phyloP scores from a whole-genome alignment of 306 rosid genomes.

The Pyrus pyrifolia region DNA sequence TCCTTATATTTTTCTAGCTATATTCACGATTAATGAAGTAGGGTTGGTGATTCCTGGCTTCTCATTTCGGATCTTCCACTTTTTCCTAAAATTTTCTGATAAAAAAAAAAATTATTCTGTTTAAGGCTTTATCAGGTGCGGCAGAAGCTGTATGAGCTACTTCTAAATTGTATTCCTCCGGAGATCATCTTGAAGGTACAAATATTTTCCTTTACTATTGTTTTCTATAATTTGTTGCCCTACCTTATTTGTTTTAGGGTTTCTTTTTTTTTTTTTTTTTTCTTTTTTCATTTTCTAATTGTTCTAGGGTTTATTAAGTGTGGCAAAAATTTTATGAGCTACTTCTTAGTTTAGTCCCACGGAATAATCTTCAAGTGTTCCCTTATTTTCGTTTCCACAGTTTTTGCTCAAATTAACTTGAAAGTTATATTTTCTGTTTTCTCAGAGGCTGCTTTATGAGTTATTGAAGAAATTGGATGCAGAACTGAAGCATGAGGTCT shows the following conservation, averaged over 20 bases:
- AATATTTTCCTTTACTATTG: not conserved
- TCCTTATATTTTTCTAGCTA: not conserved
- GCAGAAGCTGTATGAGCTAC: conserved; percentile 82
- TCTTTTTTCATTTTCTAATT: conserved; percentile 14
- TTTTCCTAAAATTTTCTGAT: conserved; percentile 5
- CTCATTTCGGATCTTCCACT: not conserved
- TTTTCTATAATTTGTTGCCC: not conserved
- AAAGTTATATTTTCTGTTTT: conserved; percentile 14
- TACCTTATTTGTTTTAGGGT: conserved; percentile 27
- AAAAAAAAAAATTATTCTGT: not conserved
- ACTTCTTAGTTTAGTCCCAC: conserved; percentile 71
- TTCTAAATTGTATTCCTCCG: conserved; percentile 90
- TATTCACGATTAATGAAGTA: not conserved
- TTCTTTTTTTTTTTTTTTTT: conserved; percentile 18
- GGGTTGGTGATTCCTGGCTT: not conserved
- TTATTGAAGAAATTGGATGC: conserved; percentile 76
- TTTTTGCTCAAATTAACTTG: conserved; percentile 1
- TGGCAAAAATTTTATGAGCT: conserved; percentile 74
- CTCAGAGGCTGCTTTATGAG: conserved; percentile 77
- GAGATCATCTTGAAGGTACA: conserved; percentile 84
- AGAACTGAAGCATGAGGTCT: conserved; percentile 88
- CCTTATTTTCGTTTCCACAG: not conserved
- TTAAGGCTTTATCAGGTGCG: conserved; percentile 78
- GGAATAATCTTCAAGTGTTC: conserved; percentile 67
- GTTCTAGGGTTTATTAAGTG: conserved; percentile 49